These are phyloP conservation scores for Biscogniauxia mediterranea DNA, from an alignment of 2,329 filamentous ascomycete species.

Conservation along the genomic window DNA sequence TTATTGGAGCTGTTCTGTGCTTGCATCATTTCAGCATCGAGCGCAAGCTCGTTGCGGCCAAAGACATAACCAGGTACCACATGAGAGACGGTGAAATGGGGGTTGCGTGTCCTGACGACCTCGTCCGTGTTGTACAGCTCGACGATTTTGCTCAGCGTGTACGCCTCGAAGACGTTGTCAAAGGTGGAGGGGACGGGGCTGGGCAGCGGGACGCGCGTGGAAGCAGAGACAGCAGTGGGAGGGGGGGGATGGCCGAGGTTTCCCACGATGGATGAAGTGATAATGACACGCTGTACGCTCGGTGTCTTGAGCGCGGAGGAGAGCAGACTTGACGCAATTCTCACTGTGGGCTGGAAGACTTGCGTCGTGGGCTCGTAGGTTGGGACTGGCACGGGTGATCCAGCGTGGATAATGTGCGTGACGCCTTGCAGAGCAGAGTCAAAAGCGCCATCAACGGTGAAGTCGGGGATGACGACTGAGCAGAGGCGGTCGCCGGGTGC, in stretches of 20 bases:
- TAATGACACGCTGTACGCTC: slow-evolving; percentile 23
- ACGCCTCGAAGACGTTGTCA: slow-evolving; percentile 17
- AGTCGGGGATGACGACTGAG: slow-evolving; percentile 23
- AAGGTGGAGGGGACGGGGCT: slow-evolving; percentile 17
- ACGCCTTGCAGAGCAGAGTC: slow-evolving; percentile 23
- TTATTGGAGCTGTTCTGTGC: slow-evolving; percentile 30
- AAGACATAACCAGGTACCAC: slow-evolving; percentile 30
- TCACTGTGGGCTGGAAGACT: slow-evolving; percentile 24
- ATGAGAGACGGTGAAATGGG: slow-evolving; percentile 26
- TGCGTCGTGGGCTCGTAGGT: slow-evolving; percentile 16
- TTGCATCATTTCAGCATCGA: slow-evolving; percentile 22
- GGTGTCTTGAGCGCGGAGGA: slow-evolving; percentile 20
- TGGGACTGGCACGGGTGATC: slow-evolving; percentile 22
- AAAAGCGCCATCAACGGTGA: slow-evolving; percentile 23
- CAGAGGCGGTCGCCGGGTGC: slow-evolving; percentile 18
- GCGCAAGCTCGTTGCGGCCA: slow-evolving; percentile 28
- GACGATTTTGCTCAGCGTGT: slow-evolving; percentile 21
- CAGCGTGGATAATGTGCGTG: slow-evolving; percentile 28
- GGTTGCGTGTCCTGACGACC: slow-evolving; percentile 20
- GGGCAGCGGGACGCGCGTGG: slow-evolving; percentile 20
- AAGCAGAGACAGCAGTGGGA: slow-evolving; percentile 13
- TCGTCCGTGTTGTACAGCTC: slow-evolving; percentile 23
- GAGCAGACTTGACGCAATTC: slow-evolving; percentile 17
- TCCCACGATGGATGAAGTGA: slow-evolving; percentile 27
- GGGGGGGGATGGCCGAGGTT: slow-evolving; percentile 17